These are phyloP conservation scores for Volvariella surrecta DNA, from an alignment of 1,284 basidiomycete species.

Conservation along the genomic window DNA sequence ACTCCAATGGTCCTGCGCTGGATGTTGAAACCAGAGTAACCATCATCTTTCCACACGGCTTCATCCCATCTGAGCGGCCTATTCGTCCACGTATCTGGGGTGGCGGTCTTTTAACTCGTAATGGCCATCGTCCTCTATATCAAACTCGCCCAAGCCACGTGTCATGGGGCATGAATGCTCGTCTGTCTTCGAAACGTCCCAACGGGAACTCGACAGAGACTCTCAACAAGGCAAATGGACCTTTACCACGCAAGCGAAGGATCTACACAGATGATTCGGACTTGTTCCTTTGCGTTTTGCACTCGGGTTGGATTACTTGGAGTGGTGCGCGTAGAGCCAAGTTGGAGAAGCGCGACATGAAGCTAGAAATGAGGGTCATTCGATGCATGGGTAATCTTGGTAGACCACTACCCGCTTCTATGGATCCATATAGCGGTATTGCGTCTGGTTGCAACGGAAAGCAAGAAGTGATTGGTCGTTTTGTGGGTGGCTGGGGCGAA, in stretches of 20 bases:
- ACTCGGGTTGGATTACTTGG: constrained; percentile 59
- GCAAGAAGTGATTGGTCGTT: constrained; percentile 40
- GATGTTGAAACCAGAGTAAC: constrained; percentile 49
- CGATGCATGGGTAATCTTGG: constrained; percentile 36
- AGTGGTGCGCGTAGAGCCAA: constrained; percentile 41
- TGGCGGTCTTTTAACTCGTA: constrained; percentile 34
- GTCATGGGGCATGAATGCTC: background rate
- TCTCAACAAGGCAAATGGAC: constrained; percentile 9
- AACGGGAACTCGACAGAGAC: constrained; percentile 5
- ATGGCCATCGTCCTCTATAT: background rate
- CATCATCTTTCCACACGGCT: constrained; percentile 49
- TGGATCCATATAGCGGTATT: constrained; percentile 11
- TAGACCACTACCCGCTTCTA: constrained; percentile 12
- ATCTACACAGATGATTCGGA: constrained; percentile 73
- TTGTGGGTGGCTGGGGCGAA: constrained; percentile 42
- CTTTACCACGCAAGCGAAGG: constrained; percentile 19
- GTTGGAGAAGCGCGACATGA: constrained; percentile 43
- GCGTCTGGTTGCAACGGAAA: constrained; percentile 16
- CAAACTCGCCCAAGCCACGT: background rate
- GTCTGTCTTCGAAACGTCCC: background rate
- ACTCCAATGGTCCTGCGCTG: constrained; percentile 12
- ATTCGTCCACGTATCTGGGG: constrained; percentile 54
- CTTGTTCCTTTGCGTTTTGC: constrained; percentile 66
- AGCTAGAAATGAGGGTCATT: constrained; percentile 42
- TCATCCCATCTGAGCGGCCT: constrained; percentile 45